A percentile compares a stretch with the other conserved stretches of the same genome.
Evolutionary conservation across 805 yeast genomes (phyloP).

Genomic region (Metahyphopichia silvanorum): DNA sequence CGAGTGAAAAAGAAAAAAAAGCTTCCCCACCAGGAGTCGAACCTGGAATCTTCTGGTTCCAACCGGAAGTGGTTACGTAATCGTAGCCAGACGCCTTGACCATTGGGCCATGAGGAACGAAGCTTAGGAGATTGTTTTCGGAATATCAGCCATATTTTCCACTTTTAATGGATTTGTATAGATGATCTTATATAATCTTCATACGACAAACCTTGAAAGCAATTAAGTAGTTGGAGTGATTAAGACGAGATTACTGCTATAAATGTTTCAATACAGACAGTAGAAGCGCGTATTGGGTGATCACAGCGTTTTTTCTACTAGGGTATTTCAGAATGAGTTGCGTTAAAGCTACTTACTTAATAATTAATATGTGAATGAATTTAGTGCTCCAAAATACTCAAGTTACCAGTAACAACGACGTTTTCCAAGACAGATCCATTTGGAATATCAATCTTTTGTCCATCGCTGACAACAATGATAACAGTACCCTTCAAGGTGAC

Average conservation of each 20-base stretch:
- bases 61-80: constrained; percentile 33
- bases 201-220: too few relatives aligned
- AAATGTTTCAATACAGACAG: too few relatives aligned
- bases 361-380: neutral
- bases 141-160: too few relatives aligned
- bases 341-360: too few relatives aligned
- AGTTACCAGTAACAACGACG: constrained; percentile 95
- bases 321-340: too few relatives aligned
- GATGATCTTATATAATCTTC: too few relatives aligned
- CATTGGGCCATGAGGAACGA: constrained; percentile 54
- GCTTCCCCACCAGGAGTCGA: constrained; percentile 59
- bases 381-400: constrained; percentile 89
- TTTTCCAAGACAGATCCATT: constrained; percentile 93
- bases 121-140: constrained; percentile 21
- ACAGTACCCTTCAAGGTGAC: constrained; percentile 96
- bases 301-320: too few relatives aligned
- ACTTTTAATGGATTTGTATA: too few relatives aligned
- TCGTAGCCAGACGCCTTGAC: constrained; percentile 53
- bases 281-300: too few relatives aligned
- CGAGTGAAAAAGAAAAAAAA: constrained; percentile 23
- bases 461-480: constrained; percentile 95
- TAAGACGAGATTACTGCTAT: constrained; percentile 1
- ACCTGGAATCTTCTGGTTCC: constrained; percentile 54
- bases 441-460: constrained; percentile 95
- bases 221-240: too few relatives aligned